phyloP scores from a whole-genome alignment of 2,329 filamentous ascomycete species.

The Trichophyton benhamiae region DNA sequence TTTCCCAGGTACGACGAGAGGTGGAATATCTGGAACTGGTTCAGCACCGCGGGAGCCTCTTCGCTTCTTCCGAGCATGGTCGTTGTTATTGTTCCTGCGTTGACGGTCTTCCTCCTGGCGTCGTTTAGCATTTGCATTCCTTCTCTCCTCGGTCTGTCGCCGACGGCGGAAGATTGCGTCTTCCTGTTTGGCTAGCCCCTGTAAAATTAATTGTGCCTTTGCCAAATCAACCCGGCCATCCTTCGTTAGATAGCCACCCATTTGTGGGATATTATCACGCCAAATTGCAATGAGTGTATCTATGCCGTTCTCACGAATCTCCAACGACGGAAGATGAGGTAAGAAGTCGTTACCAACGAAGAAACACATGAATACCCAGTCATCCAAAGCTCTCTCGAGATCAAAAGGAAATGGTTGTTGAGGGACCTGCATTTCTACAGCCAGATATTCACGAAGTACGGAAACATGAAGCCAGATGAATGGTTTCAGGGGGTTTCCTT shows the following conservation, averaged over 20 bases:
- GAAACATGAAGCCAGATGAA: slow-evolving; percentile 98
- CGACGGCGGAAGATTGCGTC: slow-evolving; percentile 83
- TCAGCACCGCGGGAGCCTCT: slow-evolving; percentile 30
- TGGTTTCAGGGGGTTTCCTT: slow-evolving; percentile 60
- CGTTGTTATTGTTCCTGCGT: slow-evolving; percentile 29
- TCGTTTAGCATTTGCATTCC: slow-evolving; percentile 66
- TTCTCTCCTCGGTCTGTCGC: slow-evolving; percentile 72
- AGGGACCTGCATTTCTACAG: slow-evolving; percentile 73
- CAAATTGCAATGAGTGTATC: slow-evolving; percentile 94
- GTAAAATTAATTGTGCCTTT: slow-evolving; percentile 74
- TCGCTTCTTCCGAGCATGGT: slow-evolving; percentile 31
- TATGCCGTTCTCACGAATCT: slow-evolving; percentile 94
- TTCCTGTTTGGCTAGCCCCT: slow-evolving; percentile 82
- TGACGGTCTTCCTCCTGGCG: slow-evolving; percentile 58
- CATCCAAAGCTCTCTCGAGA: slow-evolving; percentile 83
- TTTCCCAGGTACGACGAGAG: slow-evolving; percentile 46
- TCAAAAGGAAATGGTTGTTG: slow-evolving; percentile 80
- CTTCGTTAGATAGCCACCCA: slow-evolving; percentile 94
- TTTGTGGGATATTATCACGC: slow-evolving; percentile 77
- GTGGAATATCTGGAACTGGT: slow-evolving; percentile 35
- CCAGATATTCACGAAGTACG: slow-evolving; percentile 82
- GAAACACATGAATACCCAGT: slow-evolving; percentile 99
- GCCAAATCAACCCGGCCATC: slow-evolving; percentile 84
- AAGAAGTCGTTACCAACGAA: slow-evolving; percentile 98
- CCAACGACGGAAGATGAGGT: slow-evolving; percentile 89